Evolutionary conservation across 441 rosid species (phyloP).

Genomic region (Croton setiger): DNA sequence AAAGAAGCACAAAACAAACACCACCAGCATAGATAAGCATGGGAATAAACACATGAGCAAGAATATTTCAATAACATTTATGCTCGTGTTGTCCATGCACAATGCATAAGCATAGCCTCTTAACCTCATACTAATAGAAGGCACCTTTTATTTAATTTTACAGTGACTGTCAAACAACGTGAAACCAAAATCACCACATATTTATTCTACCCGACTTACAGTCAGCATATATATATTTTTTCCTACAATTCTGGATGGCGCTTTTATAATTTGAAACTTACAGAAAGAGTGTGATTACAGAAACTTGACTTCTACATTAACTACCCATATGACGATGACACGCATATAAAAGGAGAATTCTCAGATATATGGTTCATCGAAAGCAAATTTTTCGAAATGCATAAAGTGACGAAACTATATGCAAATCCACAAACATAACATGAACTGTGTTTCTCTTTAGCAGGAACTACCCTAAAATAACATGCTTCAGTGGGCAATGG

Average conservation of each 20-base stretch:
- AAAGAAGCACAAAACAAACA: neutral
- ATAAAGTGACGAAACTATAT: too few relatives aligned
- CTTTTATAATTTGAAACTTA: neutral
- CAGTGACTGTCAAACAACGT: neutral
- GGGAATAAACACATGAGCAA: neutral
- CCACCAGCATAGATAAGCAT: too few relatives aligned
- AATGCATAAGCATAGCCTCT: neutral
- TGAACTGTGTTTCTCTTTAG: neutral
- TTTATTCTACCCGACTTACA: neutral
- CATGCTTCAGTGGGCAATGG: neutral
- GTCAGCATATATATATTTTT: neutral
- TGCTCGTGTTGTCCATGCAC: neutral
- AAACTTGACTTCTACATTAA: neutral
- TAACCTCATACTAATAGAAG: neutral
- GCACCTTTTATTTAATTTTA: neutral
- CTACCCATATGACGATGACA: neutral
- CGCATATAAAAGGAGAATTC: too few relatives aligned
- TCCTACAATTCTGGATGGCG: neutral
- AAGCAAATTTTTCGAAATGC: too few relatives aligned
- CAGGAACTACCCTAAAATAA: neutral
- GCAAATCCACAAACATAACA: neutral
- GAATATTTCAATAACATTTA: neutral
- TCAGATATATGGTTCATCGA: too few relatives aligned
- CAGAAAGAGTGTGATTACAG: neutral
- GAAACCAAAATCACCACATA: neutral